Base-by-base conservation (phyloP, 352 stramenopile genomes). In the Phytophthora idaei region DNA sequence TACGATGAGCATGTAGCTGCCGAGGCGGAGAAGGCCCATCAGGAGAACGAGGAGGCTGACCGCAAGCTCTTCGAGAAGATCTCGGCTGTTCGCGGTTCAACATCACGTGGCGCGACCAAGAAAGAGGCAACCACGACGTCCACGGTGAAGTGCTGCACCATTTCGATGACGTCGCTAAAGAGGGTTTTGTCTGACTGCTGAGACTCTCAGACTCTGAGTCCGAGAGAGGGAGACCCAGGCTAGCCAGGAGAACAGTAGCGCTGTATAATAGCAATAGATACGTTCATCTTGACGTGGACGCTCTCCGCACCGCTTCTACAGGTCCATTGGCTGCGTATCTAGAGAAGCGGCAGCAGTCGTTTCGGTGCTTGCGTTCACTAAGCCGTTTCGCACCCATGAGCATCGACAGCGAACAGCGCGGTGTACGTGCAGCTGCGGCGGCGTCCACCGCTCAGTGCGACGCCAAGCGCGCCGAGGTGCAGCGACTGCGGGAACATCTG, bases 1-100 rank as follows among this genome's bases (percentile, higher is more conserved):
- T 91, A 89, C 71, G 73, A 85, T 21, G 67, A 84, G 56, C 83
- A 82, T 53, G 52, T 89, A 42, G 71, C 72, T 59, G 52, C 64
- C 10, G 57, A 71, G 37, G 66, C 64, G 15, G 57, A 67, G 55
- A 70, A 81, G 45, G 48, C 57, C 6, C 64, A 65, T 37, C n/a
- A 67, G 10, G 41, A 68, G 48, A 73, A 80, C 55, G 63, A 70
- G 21, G 53, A 75, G 27, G 59, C 55, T 1, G 66, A 83, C 34
- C 69, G 61, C 41, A 73, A 80, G 67, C 37, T 81, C 4, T 75
- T 75, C 17, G 64, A 78, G 48, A 66, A 71, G 32, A 64, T 82
- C 29, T 57, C 32, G 21, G 64, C 71, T 45, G 48, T 51, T 27
- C 57, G 49, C 9, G 58, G 54, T 37, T 57, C 46, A 34, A 64